Conservation (phyloP, 2,329 filamentous ascomycete species). For the Coleophoma eucalyptorum region DNA sequence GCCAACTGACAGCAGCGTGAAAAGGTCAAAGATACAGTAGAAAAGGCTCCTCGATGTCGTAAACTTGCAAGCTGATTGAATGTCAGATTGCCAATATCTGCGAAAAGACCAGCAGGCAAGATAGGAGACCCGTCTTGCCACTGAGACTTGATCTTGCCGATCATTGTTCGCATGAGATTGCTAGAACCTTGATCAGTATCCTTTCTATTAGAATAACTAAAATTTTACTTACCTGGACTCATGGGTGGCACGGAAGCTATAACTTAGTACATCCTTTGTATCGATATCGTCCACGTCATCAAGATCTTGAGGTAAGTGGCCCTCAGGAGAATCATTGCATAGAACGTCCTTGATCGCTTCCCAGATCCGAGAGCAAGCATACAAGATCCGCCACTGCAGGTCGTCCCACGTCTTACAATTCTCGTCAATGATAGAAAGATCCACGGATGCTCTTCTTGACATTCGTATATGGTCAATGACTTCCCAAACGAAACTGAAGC, state of each 20-base stretch:
- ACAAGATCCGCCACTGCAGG: slow-evolving; percentile 51
- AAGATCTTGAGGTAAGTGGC: slow-evolving; percentile 74
- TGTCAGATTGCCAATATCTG: slow-evolving; percentile 65
- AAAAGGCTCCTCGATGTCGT: slow-evolving; percentile 88
- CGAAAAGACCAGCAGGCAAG: slow-evolving; percentile 53
- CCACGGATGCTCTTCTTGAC: slow-evolving; percentile 4
- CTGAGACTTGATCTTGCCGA: slow-evolving; percentile 48
- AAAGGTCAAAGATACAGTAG: slow-evolving; percentile 88
- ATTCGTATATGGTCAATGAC: slow-evolving; percentile 7
- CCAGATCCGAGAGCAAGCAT: slow-evolving; percentile 71
- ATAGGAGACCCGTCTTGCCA: slow-evolving; percentile 37
- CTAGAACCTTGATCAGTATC: slow-evolving; percentile 37
- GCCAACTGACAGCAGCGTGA: slow-evolving; percentile 69
- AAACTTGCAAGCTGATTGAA: slow-evolving; percentile 81
- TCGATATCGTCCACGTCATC: slow-evolving; percentile 67
- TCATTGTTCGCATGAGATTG: slow-evolving; percentile 63
- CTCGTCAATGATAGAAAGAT: slow-evolving; percentile 2
- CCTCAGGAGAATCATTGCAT: slow-evolving; percentile 93
- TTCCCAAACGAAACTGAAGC: slow-evolving; percentile 21
- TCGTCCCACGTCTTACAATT: slow-evolving; percentile 9
- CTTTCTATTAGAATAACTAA: not conserved
- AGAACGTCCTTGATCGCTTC: slow-evolving; percentile 68
- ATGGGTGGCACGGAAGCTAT: slow-evolving; percentile 91
- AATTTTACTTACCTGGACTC: slow-evolving; percentile 69
- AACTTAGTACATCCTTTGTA: slow-evolving; percentile 88